Conservation (phyloP, 495 filamentous ascomycete genomes). For the Aspergillus nanangensis region DNA sequence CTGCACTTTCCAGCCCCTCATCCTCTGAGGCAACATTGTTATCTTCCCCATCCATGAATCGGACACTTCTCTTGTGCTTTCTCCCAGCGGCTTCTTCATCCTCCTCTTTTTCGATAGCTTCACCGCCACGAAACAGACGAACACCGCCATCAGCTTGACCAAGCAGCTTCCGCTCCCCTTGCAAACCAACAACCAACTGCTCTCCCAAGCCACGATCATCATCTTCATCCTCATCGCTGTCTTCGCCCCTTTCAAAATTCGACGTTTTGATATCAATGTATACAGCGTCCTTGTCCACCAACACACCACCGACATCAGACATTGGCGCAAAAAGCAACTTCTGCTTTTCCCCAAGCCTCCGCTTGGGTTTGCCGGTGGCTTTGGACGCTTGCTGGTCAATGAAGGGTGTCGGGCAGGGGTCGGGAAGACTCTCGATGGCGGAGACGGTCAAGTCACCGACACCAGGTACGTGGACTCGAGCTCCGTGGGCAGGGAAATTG, state of each 20-base stretch:
- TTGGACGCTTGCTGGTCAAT: constrained; percentile 83
- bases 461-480: constrained; percentile 86
- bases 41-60: constrained; percentile 55
- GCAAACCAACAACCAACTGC: constrained; percentile 84
- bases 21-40: constrained; percentile 48
- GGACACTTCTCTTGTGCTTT: constrained; percentile 62
- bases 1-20: constrained; percentile 60
- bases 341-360: constrained; percentile 87
- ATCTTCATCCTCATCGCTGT: constrained; percentile 47
- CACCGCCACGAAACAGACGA: constrained; percentile 75
- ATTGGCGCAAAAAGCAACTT: constrained; percentile 95
- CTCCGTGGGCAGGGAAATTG: constrained; percentile 84
- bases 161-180: constrained; percentile 75
- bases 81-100: constrained; percentile 63
- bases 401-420: constrained; percentile 91
- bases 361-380: constrained; percentile 71
- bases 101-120: constrained; percentile 58
- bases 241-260: constrained; percentile 69
- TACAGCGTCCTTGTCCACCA: constrained; percentile 77
- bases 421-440: constrained; percentile 78
- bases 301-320: constrained; percentile 91
- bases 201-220: constrained; percentile 84
- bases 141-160: constrained; percentile 78
- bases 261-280: constrained; percentile 72
- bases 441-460: constrained; percentile 89